Base-by-base conservation (phyloP, 2,329 filamentous ascomycete species). In the Fusarium sp. region DNA sequence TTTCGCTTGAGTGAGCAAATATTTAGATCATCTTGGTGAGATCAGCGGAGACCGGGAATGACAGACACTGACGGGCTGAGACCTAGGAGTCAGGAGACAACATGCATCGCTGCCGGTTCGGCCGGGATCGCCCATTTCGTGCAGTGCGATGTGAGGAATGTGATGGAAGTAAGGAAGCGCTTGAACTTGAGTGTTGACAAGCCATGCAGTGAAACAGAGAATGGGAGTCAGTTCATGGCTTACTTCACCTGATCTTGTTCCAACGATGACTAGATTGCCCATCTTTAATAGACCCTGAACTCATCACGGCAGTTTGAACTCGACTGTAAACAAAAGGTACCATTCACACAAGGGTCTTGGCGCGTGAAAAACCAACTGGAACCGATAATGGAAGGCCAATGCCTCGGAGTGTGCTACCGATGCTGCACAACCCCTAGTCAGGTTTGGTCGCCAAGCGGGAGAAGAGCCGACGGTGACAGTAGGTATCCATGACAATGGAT, bases 371-470 rank as follows among this genome's bases (percentile, higher is more conserved):
- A 24, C 41, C 49, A 63, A 38, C 39, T 33, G 59, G 48, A 54
- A 64, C 63, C 52, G 52, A 31, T 36, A 57, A 48, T 42, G 35
- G 63, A 49, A 66, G 41, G 52, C 35, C 64, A 69, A 63, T 54
- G 44, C 39, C 45, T 36, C 33, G 45, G 64, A 52, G 64, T 47
- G 59, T 56, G 61, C 52, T 67, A 48, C 64, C 51, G 67, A 45
- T 65, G 59, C 26, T 57, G 58, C 39, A 51, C 48, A 47, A 69
- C 17, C 33, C 49, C 61, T 17, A 63, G 44, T 61, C 60, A 57
- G 49, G 72, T 49, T 68, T 69, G 66, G 63, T 65, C 60, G 72
- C 63, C 72, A 75, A 74, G 68, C 58, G 31, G 31, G 48, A 69
- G 42, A 57, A 51, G 64, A 68, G 44, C 63, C 48, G 66, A 69